Evolutionary conservation across 768 basidiomycete species (phyloP).

Genomic region (Auriscalpium orientale): DNA sequence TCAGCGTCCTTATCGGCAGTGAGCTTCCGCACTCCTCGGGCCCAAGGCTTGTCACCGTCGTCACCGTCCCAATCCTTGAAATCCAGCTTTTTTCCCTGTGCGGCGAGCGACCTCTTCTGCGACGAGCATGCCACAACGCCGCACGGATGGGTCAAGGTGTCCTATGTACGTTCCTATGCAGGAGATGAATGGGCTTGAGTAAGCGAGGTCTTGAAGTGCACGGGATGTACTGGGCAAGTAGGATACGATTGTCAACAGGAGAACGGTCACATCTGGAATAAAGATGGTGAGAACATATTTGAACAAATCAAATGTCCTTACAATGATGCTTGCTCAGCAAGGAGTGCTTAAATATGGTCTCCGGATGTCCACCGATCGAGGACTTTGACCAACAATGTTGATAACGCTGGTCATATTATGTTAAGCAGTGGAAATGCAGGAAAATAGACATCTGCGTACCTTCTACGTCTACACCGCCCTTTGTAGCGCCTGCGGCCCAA

Average conservation of each 20-base stretch:
- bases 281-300: background rate
- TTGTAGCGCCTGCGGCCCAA: conserved; percentile 50
- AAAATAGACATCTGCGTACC: conserved; percentile 18
- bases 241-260: conserved; percentile 59
- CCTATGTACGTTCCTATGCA: conserved; percentile 69
- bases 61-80: conserved; percentile 85
- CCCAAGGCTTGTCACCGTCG: conserved; percentile 58
- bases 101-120: conserved; percentile 71
- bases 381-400: conserved; percentile 38
- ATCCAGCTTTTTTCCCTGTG: conserved; percentile 54
- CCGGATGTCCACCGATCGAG: conserved; percentile 67
- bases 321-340: conserved; percentile 68
- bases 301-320: conserved; percentile 31
- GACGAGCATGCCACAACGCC: conserved; percentile 87
- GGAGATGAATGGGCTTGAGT: conserved; percentile 55
- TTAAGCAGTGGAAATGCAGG: background rate
- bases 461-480: conserved; percentile 26
- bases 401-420: conserved; percentile 30
- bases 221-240: conserved; percentile 48
- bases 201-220: conserved; percentile 36
- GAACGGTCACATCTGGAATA: conserved; percentile 57
- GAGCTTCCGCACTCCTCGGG: conserved; percentile 49
- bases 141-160: conserved; percentile 67
- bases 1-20: conserved; percentile 46
- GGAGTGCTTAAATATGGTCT: conserved; percentile 74